Conservation (phyloP, 2,329 filamentous ascomycete species). For the Chaetomium sp. region DNA sequence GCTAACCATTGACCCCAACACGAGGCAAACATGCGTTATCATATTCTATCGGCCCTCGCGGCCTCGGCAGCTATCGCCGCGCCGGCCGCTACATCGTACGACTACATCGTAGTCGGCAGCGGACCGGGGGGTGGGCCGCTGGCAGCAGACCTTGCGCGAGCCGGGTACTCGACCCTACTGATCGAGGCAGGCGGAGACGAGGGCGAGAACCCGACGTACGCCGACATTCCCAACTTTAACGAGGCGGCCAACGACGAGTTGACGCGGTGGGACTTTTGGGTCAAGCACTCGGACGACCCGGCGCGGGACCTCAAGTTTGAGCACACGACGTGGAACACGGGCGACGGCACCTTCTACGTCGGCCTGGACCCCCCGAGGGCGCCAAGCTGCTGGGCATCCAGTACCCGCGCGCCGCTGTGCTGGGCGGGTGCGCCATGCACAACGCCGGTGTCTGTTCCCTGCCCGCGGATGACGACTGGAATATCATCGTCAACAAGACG, state of each 20-base stretch:
- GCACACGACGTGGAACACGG: constrained; percentile 54
- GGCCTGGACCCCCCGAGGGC: constrained; percentile 45
- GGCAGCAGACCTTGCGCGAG: constrained; percentile 59
- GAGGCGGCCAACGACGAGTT: constrained; percentile 54
- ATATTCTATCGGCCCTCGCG: constrained; percentile 31
- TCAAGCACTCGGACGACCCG: constrained; percentile 57
- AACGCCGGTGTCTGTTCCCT: constrained; percentile 62
- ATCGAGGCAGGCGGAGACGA: constrained; percentile 65
- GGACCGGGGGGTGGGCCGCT: constrained; percentile 62
- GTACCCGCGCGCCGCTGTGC: constrained; percentile 51
- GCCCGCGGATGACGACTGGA: constrained; percentile 61
- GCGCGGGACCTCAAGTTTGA: constrained; percentile 51
- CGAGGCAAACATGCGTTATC: constrained; percentile 29
- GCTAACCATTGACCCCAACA: neutral
- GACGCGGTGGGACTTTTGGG: constrained; percentile 60
- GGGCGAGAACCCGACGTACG: constrained; percentile 48
- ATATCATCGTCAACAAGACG: constrained; percentile 58
- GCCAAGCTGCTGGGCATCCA: constrained; percentile 48
- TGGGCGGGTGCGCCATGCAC: constrained; percentile 59
- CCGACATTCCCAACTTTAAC: constrained; percentile 52
- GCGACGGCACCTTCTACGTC: constrained; percentile 43
- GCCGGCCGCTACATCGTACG: constrained; percentile 43
- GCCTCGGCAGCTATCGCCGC: constrained; percentile 27
- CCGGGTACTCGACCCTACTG: constrained; percentile 61
- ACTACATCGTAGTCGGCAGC: constrained; percentile 66